Evolutionary conservation across 2,329 filamentous ascomycete genomes (phyloP).

Genomic region (Fusarium falciforme): DNA sequence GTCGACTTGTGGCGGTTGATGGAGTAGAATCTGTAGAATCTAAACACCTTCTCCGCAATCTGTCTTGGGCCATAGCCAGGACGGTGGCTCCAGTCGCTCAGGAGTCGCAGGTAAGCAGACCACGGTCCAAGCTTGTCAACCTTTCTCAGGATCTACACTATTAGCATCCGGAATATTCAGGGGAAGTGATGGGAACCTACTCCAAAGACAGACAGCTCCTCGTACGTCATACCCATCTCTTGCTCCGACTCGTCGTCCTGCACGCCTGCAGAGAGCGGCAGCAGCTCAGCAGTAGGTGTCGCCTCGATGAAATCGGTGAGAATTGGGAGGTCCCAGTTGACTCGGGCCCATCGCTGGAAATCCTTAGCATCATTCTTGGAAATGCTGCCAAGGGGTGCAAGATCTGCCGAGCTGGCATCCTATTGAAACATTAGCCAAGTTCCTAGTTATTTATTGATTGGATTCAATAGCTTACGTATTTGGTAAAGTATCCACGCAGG

Average conservation of each 20-base stretch:
- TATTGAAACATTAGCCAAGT: neutral
- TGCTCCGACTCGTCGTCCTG: slow-evolving; percentile 51
- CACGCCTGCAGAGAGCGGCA: slow-evolving; percentile 54
- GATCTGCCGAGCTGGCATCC: slow-evolving; percentile 55
- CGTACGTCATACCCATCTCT: slow-evolving; percentile 58
- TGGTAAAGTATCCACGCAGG: neutral
- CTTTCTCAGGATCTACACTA: slow-evolving; percentile 25
- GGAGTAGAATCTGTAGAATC: slow-evolving; percentile 62
- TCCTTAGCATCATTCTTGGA: slow-evolving; percentile 73
- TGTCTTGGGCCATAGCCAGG: slow-evolving; percentile 46
- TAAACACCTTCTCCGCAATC: slow-evolving; percentile 57
- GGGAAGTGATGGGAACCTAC: slow-evolving; percentile 8
- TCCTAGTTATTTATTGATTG: neutral
- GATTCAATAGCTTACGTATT: neutral
- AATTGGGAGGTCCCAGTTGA: slow-evolving; percentile 70
- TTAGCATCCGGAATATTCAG: neutral
- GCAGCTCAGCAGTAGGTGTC: slow-evolving; percentile 64
- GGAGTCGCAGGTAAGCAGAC: slow-evolving; percentile 52
- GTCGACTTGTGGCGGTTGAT: slow-evolving; percentile 76
- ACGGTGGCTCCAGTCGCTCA: slow-evolving; percentile 51
- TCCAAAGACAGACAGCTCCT: slow-evolving; percentile 54
- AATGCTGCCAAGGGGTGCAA: slow-evolving; percentile 66
- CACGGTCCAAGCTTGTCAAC: slow-evolving; percentile 56
- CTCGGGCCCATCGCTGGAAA: slow-evolving; percentile 70
- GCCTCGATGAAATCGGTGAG: slow-evolving; percentile 72